These are phyloP conservation scores for Malus sieversii DNA, from an alignment of 306 rosid genomes.

Conservation along the genomic window DNA sequence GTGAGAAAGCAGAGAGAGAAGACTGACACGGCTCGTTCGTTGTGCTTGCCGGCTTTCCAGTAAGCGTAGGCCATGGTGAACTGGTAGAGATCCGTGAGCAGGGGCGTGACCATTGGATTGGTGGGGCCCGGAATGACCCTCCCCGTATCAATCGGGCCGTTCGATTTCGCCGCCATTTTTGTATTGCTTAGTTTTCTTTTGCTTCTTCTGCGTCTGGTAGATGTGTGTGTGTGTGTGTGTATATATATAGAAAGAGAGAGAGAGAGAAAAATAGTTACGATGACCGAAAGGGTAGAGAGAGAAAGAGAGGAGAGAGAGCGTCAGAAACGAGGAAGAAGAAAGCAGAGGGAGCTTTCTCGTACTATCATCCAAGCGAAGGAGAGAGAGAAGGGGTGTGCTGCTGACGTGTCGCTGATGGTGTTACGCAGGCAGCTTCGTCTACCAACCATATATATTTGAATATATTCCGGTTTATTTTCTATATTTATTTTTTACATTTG, in stretches of 20 bases:
- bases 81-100: constrained; percentile 95
- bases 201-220: background rate
- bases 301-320: background rate
- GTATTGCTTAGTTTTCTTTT: background rate
- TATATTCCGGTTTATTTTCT: background rate
- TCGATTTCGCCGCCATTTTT: constrained; percentile 45
- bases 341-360: background rate
- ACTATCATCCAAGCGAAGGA: background rate
- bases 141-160: constrained; percentile 41
- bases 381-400: background rate
- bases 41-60: constrained; percentile 97
- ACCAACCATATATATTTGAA: background rate
- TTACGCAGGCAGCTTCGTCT: background rate
- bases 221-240: background rate
- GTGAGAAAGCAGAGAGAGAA: background rate
- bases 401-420: background rate
- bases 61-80: constrained; percentile 99
- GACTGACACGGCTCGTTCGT: constrained; percentile 91
- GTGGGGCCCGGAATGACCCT: constrained; percentile 55
- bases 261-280: background rate
- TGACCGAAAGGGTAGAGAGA: background rate
- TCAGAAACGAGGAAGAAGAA: background rate
- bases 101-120: constrained; percentile 95
- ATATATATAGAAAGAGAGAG: background rate
- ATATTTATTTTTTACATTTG: background rate